Conservation (phyloP, 352 stramenopile species). For the Plasmopara muralis region DNA sequence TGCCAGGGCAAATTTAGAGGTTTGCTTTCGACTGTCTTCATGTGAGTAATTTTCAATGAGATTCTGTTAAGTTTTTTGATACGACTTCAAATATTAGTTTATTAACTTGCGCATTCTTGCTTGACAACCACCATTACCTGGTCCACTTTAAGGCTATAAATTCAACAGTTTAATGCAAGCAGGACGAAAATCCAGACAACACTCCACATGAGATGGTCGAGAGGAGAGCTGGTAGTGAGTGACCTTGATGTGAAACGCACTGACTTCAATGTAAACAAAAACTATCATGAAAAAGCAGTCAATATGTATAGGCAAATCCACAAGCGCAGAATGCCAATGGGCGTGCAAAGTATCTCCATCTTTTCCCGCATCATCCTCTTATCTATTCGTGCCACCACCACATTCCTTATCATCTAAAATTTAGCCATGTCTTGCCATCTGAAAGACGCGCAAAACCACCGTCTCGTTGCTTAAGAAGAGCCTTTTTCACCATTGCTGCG, state of each 20-base stretch:
- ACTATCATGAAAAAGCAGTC: conserved; percentile 16
- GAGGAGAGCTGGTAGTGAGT: not conserved
- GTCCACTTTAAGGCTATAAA: not conserved
- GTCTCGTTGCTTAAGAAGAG: conserved; percentile 1
- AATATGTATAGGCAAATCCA: conserved; percentile 20
- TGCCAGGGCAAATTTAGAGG: not conserved
- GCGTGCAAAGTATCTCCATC: conserved; percentile 5
- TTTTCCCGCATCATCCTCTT: not conserved
- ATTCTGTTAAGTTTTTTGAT: conserved; percentile 7
- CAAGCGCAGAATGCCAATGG: conserved; percentile 14
- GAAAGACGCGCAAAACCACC: conserved; percentile 15
- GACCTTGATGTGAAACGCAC: not conserved
- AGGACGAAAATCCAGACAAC: too few species aligned
- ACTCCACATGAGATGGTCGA: not conserved
- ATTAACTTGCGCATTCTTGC: conserved; percentile 2
- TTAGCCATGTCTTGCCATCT: conserved; percentile 6
- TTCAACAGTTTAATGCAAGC: too few species aligned
- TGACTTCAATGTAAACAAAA: too few species aligned
- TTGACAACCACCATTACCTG: not conserved
- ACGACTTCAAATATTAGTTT: conserved; percentile 18
- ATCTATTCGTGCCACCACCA: conserved; percentile 9
- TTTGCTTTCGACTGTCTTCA: not conserved
- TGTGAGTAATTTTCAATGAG: not conserved
- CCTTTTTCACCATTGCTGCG: conserved; percentile 45
- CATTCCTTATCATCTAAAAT: conserved; percentile 9